Evolutionary conservation across 805 yeast genomes (phyloP), one percentile per base, ranked within the genome.

Genomic region (Pichia ethanolica): DNA sequence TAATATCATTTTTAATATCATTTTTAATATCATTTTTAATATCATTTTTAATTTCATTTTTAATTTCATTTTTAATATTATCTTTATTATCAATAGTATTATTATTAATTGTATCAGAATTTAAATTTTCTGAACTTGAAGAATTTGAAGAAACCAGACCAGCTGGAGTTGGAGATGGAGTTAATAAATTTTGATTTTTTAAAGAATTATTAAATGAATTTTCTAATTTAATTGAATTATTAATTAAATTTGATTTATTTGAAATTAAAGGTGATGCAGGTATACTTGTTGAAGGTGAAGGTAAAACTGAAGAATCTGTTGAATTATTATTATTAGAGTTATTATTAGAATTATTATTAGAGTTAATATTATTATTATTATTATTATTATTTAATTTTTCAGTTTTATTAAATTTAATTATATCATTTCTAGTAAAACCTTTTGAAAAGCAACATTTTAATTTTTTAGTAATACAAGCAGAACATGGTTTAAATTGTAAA

Each of bases 341-440:
- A 9, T 20, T n/a, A 25, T 38, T 38, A 35, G 32, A 37, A 11
- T 42, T 35, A 35, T 13, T 26, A 30, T 36, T 12, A 28, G n/a
- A n/a, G 26, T 28, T 9, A 14, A 25, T 27, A 26, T 13, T 36
- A 30, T 6, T 25, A 27, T n/a, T 26, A 35, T n/a, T 30, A 13
- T 35, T 35, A 27, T n/a, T 20, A 34, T 27, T 12, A 32, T 39
- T 35, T 12, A 36, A 26, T 40, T 45, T 46, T 49, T 63, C 66
- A 38, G 60, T 56, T 53, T 65, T 65, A 52, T 70, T 67, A 52
- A 62, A 69, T 45, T 65, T 67, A 46, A 68, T 62, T 12, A 79
- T 77, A 58, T 81, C 86, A 54, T 78, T 79, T 60, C 82, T 78
- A 7, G 86, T 81, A 59, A 78, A 78, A 4, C 88, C 89, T 59